Percentiles rank a stretch among this genome's conserved stretches.
Conservation (phyloP, 805 yeast species). For the Kuraishia borneana region DNA sequence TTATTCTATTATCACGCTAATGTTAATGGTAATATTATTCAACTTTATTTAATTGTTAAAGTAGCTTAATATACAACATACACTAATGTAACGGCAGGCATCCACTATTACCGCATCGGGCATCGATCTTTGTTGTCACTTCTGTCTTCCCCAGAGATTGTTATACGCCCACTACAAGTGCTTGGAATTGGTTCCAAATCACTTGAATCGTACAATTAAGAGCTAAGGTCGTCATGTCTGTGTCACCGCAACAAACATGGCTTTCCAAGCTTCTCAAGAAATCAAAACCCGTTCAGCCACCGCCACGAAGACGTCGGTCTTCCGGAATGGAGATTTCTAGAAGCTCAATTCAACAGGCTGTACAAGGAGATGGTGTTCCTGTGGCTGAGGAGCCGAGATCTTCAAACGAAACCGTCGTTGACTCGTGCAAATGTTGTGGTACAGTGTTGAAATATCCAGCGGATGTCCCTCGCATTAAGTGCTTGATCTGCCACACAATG, state of each 20-base stretch:
- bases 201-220: too few species aligned
- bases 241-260: neutral
- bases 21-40: too few species aligned
- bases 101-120: too few species aligned
- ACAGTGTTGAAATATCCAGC: conserved; percentile 27
- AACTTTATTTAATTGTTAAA: too few species aligned
- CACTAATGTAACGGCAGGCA: too few species aligned
- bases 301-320: neutral
- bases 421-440: conserved; percentile 36
- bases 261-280: neutral
- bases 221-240: too few species aligned
- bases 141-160: too few species aligned
- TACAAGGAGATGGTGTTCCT: neutral
- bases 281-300: neutral
- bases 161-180: too few species aligned
- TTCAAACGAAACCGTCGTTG: conserved; percentile 8
- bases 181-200: too few species aligned
- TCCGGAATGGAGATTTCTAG: neutral
- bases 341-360: neutral
- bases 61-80: too few species aligned
- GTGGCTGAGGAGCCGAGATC: neutral
- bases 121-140: too few species aligned
- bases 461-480: conserved; percentile 31
- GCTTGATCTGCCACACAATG: conserved; percentile 49
- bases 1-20: too few species aligned